These are phyloP conservation scores for Eudorina sp. DNA, from an alignment of 139 green algal species.

Conservation along the genomic window DNA sequence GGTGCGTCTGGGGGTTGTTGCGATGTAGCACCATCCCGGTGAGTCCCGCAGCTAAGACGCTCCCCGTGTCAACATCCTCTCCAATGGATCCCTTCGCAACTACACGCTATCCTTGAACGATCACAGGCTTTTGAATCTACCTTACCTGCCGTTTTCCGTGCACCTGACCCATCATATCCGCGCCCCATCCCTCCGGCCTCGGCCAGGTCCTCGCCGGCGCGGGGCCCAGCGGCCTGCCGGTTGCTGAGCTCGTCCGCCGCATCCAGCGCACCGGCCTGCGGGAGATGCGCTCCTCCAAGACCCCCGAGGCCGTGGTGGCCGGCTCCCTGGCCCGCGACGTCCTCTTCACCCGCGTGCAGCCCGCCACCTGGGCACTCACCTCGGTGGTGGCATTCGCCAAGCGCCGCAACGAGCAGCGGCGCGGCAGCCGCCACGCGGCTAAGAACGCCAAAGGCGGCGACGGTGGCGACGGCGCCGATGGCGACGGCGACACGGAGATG, in stretches of 20 bases:
- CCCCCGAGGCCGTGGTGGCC: slow-evolving; percentile 74
- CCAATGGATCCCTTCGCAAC: too few relatives aligned
- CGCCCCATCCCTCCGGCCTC: too few relatives aligned
- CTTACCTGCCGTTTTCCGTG: too few relatives aligned
- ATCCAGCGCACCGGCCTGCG: slow-evolving; percentile 86
- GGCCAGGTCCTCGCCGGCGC: slow-evolving; percentile 77
- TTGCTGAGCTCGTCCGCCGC: slow-evolving; percentile 80
- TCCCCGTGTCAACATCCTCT: too few relatives aligned
- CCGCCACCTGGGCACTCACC: slow-evolving; percentile 84
- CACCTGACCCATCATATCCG: too few relatives aligned
- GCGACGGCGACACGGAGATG: slow-evolving; percentile 16
- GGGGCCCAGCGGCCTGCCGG: slow-evolving; percentile 77
- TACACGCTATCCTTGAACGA: too few relatives aligned
- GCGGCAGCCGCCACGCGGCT: not conserved
- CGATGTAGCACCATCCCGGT: too few relatives aligned
- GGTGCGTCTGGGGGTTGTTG: slow-evolving; percentile 58
- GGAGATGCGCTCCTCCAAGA: slow-evolving; percentile 77
- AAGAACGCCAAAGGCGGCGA: not conserved
- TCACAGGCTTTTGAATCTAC: too few relatives aligned
- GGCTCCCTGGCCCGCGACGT: slow-evolving; percentile 84
- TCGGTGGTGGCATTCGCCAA: slow-evolving; percentile 57
- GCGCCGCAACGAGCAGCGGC: slow-evolving; percentile 29
- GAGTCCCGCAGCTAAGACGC: too few relatives aligned
- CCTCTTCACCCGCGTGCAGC: slow-evolving; percentile 84
- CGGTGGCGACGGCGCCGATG: not conserved